Percentiles rank a stretch among this genome's conserved stretches.
Evolutionary conservation across 305 asterid species (phyloP).

Genomic region (Fraxinus nigra): DNA sequence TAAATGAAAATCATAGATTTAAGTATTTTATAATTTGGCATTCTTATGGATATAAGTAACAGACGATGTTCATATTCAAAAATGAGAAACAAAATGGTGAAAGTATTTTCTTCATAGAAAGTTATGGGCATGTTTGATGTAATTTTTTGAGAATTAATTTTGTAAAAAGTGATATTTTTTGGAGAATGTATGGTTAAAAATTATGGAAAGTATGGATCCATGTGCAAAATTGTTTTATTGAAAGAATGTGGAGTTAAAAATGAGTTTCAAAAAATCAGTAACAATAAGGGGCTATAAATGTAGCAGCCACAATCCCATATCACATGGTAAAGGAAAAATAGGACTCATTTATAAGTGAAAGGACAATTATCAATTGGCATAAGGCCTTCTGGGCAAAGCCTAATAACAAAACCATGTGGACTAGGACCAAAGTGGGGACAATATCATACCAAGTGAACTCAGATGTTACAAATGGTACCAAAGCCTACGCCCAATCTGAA

Average conservation of each 20-base stretch:
- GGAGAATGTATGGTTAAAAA: neutral
- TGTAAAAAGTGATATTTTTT: slow-evolving; percentile 5
- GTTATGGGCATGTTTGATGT: slow-evolving; percentile 6
- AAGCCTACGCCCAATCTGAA: neutral
- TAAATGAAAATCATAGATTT: neutral
- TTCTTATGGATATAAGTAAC: neutral
- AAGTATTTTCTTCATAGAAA: neutral
- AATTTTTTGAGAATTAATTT: neutral
- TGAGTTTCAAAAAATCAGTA: neutral
- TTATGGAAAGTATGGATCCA: neutral
- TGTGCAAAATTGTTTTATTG: neutral
- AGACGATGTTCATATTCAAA: neutral
- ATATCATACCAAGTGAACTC: neutral
- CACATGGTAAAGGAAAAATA: neutral
- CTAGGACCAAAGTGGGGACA: neutral
- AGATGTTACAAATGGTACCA: neutral
- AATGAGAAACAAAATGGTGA: neutral
- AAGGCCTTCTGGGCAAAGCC: neutral
- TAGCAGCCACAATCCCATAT: neutral
- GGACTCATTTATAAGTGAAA: neutral
- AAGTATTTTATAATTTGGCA: neutral
- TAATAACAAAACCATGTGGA: neutral
- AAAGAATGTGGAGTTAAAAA: neutral
- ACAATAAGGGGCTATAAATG: neutral
- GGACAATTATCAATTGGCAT: neutral